Base-by-base conservation (phyloP, 2,329 filamentous ascomycete genomes). In the Diaporthe australafricana region DNA sequence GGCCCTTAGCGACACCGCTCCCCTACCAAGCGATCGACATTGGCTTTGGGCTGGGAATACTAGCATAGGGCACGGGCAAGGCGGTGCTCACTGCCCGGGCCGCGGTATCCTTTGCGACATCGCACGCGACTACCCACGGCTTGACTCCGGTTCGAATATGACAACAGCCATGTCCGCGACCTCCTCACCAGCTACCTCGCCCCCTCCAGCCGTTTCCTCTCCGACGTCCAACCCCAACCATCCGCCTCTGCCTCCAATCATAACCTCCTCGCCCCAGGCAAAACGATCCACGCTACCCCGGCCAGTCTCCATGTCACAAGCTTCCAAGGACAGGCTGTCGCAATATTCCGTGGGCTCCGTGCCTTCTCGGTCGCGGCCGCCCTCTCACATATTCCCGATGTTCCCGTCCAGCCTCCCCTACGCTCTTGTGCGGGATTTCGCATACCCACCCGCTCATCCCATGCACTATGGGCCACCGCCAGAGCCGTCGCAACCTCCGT, bases 381-480 rank as follows among this genome's bases (percentile, higher is more conserved):
- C 88, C 70, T 97, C 94, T n/a, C 89, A 93, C 78, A 88, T 94
- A 74, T 96, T 96, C 79, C 93, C 94, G 20, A 86, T 93, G 77
- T 96, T 94, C 82, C 92, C 94, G 77, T 96, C 95, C 72, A 97
- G 91, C 79, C 89, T 98, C 22, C 83, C 93, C 8, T 98, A 98
- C 81, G 91, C 95, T n/a, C 87, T 94, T 55, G 95, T 99, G 75
- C 93, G 96, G 78, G 96, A 99, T 86, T 99, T 98, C 84, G 96
- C 96, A 76, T 99, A 98, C 80, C 91, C 94, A 40, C 80, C 89
- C 32, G 87, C 88, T 70, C 94, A 98, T 81, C 95, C 94, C 53
- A 87, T 98, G 82, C 96, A 98, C 85, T 98, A 98, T 86, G 96
- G 96, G 1, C 93, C 96, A n/a, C 92, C 94, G 20, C 92, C 92